phyloP scores from a whole-genome alignment of 208 protist species.

The Leishmania tropica region DNA sequence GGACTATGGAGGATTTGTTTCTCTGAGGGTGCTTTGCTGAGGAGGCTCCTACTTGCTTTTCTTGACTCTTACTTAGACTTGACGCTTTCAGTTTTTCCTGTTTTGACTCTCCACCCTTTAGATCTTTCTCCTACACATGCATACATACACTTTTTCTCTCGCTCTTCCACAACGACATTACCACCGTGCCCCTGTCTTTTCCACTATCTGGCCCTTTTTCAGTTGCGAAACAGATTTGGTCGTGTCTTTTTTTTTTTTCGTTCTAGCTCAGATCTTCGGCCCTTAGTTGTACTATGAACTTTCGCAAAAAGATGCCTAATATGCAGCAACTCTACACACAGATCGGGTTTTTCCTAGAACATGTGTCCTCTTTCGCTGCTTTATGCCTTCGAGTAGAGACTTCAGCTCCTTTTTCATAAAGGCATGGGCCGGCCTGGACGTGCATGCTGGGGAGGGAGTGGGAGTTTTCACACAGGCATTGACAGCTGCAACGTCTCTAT shows the following conservation, averaged over 20 bases:
- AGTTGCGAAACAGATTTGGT: background rate
- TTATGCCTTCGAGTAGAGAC: background rate
- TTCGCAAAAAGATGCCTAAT: background rate
- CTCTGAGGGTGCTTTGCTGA: conserved; percentile 3
- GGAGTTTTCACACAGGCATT: background rate
- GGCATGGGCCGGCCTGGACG: background rate
- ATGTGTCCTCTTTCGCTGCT: background rate
- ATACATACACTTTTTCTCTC: conserved; percentile 1
- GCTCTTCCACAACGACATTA: background rate
- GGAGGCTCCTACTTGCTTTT: conserved; percentile 13
- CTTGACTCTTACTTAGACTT: conserved; percentile 2
- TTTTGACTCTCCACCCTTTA: conserved; percentile 1
- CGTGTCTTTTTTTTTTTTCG: conserved; percentile 1
- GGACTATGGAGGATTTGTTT: background rate
- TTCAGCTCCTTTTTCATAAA: background rate
- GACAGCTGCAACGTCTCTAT: background rate
- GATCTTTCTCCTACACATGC: conserved; percentile 6
- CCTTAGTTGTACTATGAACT: conserved; percentile 1
- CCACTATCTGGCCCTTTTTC: conserved; percentile 2
- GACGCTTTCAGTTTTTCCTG: background rate
- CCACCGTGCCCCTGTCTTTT: conserved; percentile 8
- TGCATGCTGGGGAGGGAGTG: background rate
- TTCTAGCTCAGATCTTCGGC: background rate
- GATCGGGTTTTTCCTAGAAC: background rate
- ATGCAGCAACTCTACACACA: background rate